Conservation (phyloP, 306 rosid genomes). For the Mucuna pruriens region DNA sequence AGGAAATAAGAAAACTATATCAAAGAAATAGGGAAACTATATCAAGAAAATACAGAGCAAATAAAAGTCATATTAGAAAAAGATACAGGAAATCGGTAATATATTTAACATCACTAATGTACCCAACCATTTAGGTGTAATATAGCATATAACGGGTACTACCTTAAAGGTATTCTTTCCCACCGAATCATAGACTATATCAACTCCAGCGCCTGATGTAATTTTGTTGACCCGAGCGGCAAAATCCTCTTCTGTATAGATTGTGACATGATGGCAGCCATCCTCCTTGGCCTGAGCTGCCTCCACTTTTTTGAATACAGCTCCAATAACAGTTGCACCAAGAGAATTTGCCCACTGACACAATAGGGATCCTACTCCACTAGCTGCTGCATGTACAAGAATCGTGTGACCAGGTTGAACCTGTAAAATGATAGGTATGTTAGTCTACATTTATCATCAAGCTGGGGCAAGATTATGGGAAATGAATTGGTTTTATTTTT, state of each 20-base stretch:
- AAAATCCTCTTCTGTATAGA: slow-evolving; percentile 70
- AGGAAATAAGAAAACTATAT: no score
- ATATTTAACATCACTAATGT: no score
- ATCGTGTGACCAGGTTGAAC: slow-evolving; percentile 71
- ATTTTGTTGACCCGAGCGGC: slow-evolving; percentile 71
- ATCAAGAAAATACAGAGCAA: no score
- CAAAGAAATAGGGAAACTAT: no score
- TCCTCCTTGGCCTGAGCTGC: slow-evolving; percentile 83
- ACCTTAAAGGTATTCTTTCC: slow-evolving; percentile 85
- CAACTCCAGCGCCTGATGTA: slow-evolving; percentile 77
- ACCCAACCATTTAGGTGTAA: neutral
- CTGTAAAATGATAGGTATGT: slow-evolving; percentile 34
- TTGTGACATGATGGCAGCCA: slow-evolving; percentile 77
- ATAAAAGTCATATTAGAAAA: no score
- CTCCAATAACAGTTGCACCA: slow-evolving; percentile 83
- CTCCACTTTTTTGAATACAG: slow-evolving; percentile 72
- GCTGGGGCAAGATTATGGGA: neutral
- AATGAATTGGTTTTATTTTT: neutral
- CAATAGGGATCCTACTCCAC: slow-evolving; percentile 84
- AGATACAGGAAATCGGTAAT: no score
- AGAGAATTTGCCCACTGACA: slow-evolving; percentile 85
- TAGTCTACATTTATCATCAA: slow-evolving; percentile 1
- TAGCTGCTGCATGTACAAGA: slow-evolving; percentile 89
- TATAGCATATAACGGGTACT: slow-evolving; percentile 20
- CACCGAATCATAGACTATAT: slow-evolving; percentile 85